Percentiles rank a stretch among this genome's conserved stretches.
phyloP scores from a whole-genome alignment of 163 green algal genomes.

The Scenedesmus sp. region DNA sequence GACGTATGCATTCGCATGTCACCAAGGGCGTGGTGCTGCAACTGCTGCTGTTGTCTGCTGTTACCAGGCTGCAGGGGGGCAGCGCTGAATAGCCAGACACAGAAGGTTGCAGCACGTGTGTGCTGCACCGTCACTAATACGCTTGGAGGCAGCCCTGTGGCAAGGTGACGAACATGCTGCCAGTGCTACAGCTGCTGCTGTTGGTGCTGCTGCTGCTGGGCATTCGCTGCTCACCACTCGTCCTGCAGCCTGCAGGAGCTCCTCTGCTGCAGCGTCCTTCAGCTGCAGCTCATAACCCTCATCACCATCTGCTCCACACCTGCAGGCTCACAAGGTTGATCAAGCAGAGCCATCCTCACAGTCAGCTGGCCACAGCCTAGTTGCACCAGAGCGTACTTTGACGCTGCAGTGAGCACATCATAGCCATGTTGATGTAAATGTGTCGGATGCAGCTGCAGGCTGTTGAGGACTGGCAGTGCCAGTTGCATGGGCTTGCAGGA shows the following conservation, averaged over 20 bases:
- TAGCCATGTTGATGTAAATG: not conserved
- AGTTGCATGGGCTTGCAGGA: not conserved
- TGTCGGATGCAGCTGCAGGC: no score
- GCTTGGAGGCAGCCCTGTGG: no score
- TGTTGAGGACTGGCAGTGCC: not conserved
- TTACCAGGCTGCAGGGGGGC: no score
- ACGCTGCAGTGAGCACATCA: not conserved
- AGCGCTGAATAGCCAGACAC: no score
- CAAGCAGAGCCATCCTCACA: no score
- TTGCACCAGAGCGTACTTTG: not conserved
- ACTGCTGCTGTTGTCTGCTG: no score
- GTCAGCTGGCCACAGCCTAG: not conserved
- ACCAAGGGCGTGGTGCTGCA: no score
- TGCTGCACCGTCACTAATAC: no score
- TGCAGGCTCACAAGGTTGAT: not conserved
- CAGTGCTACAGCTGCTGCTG: not conserved
- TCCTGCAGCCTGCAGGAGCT: slow-evolving; percentile 23
- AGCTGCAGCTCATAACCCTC: slow-evolving; percentile 4
- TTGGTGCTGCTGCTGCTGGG: not conserved
- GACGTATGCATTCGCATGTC: not conserved
- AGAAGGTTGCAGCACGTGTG: no score
- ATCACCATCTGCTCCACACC: not conserved
- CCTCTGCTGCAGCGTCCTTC: slow-evolving; percentile 7
- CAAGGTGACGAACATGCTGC: not conserved
- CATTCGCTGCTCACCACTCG: slow-evolving; percentile 14